Conservation (phyloP, 83 land plant species). For the Diphasiastrum complanatum region DNA sequence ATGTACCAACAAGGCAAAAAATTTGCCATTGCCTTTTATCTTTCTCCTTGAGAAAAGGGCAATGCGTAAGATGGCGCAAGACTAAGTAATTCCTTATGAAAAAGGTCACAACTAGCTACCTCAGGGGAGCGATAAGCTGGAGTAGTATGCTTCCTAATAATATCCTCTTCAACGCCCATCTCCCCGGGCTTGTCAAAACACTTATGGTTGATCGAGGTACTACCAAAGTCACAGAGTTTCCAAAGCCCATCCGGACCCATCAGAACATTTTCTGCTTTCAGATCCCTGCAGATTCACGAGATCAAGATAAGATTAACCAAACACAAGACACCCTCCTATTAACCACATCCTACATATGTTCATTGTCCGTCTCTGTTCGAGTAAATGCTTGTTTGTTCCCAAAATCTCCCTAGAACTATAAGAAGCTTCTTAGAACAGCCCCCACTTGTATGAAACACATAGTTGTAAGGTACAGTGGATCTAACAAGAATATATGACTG, state of each 20-base stretch:
- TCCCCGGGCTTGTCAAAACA: constrained; percentile 88
- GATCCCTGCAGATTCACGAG: constrained; percentile 48
- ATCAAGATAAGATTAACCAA: not conserved
- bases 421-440: not conserved
- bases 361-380: constrained; percentile 1
- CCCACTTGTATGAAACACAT: not conserved
- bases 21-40: too few species aligned
- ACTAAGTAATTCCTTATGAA: not conserved
- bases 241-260: constrained; percentile 83
- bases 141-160: constrained; percentile 94
- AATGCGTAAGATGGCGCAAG: constrained; percentile 3
- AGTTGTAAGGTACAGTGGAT: not conserved
- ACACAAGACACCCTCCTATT: too few species aligned
- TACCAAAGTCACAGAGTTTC: constrained; percentile 99
- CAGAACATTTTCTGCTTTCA: constrained; percentile 92
- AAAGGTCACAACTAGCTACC: constrained; percentile 36
- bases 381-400: too few species aligned
- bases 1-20: too few species aligned
- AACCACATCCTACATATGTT: not conserved
- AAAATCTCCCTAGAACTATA: too few species aligned
- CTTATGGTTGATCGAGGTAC: constrained; percentile 95
- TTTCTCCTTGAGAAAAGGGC: too few species aligned
- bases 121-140: constrained; percentile 99
- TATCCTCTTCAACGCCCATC: constrained; percentile 98
- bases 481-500: not conserved